A percentile compares a stretch with the other conserved stretches of the same genome.
Evolutionary conservation across 177 flowering plant species (phyloP).

Genomic region (Vitis hybrid): DNA sequence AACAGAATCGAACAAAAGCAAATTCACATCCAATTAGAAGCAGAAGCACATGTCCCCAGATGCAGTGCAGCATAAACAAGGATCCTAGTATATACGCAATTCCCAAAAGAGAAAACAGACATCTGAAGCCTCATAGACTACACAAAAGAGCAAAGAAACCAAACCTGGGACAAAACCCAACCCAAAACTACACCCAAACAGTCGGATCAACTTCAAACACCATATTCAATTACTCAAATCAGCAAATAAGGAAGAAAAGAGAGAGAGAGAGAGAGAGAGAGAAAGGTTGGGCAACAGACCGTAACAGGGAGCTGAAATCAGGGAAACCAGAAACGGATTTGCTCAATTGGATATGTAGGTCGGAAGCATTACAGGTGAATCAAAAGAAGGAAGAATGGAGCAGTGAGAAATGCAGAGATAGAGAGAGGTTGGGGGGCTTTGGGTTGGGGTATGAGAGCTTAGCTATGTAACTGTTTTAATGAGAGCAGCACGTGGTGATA

Average conservation of each 20-base stretch:
- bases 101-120: too few species aligned
- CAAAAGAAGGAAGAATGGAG: background rate
- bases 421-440: constrained; percentile 16
- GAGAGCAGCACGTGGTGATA: constrained; percentile 51
- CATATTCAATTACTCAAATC: background rate
- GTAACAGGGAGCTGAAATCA: background rate
- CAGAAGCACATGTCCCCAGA: too few species aligned
- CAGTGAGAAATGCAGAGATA: background rate
- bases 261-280: background rate
- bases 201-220: background rate
- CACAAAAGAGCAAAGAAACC: background rate
- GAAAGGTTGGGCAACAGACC: background rate
- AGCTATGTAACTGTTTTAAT: constrained; percentile 34
- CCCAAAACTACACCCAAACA: constrained; percentile 1
- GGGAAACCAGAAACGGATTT: background rate
- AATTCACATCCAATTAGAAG: background rate
- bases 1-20: too few species aligned
- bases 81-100: too few species aligned
- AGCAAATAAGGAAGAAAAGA: background rate
- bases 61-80: background rate
- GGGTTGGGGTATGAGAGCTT: constrained; percentile 12
- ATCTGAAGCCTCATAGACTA: too few species aligned
- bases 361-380: background rate
- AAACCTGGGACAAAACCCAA: background rate
- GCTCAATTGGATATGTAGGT: background rate